phyloP scores from a whole-genome alignment of 768 basidiomycete species.

The Kondoa subrosea region DNA sequence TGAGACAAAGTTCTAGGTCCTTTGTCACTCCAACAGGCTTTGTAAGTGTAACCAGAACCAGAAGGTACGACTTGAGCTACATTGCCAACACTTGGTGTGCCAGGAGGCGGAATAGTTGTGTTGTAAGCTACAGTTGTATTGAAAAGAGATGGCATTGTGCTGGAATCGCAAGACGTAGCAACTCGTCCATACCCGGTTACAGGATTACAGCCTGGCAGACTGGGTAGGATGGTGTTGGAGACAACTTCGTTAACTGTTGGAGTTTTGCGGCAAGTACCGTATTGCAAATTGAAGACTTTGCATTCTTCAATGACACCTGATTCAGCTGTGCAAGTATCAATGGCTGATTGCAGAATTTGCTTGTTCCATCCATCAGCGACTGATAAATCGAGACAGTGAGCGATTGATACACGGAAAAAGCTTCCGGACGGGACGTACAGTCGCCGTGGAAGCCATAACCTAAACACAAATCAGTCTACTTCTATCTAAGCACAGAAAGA shows the following conservation, averaged over 20 bases:
- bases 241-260: slow-evolving; percentile 22
- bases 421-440: too few species aligned
- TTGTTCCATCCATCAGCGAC: slow-evolving; percentile 27
- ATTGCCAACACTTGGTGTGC: background rate
- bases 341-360: slow-evolving; percentile 20
- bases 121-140: slow-evolving; percentile 1
- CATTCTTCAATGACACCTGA: slow-evolving; percentile 26
- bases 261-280: slow-evolving; percentile 19
- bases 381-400: too few species aligned
- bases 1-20: background rate
- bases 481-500: background rate
- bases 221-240: slow-evolving; percentile 14
- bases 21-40: background rate
- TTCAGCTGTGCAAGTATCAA: slow-evolving; percentile 24
- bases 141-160: background rate
- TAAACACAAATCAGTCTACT: too few species aligned
- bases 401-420: too few species aligned
- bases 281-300: slow-evolving; percentile 24
- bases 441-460: background rate
- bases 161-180: slow-evolving; percentile 11
- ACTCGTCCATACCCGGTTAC: slow-evolving; percentile 12
- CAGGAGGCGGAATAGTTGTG: slow-evolving; percentile 3
- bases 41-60: background rate
- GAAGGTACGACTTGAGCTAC: background rate
- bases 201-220: slow-evolving; percentile 27